phyloP scores from a whole-genome alignment of 805 yeast species.

The Jamesozyma rosinii region DNA sequence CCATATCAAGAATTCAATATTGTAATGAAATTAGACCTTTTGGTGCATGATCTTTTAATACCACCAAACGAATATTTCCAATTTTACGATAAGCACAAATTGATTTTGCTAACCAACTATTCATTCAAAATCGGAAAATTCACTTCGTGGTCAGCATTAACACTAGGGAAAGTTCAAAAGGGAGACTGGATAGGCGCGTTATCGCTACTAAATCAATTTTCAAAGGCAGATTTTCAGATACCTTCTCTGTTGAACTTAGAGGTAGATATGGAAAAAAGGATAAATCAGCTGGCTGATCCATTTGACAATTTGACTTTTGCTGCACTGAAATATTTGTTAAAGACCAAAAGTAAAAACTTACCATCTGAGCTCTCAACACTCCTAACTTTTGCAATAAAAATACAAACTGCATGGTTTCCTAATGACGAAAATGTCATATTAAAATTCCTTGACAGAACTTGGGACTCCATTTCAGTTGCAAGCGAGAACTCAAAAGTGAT shows the following conservation, averaged over 20 bases:
- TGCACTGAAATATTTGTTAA: slow-evolving; percentile 20
- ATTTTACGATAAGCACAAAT: slow-evolving; percentile 12
- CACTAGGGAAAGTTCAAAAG: slow-evolving; percentile 21
- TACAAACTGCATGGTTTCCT: slow-evolving; percentile 3
- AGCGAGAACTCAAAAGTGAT: not conserved
- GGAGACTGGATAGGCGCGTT: slow-evolving; percentile 26
- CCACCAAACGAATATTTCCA: slow-evolving; percentile 22
- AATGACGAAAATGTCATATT: not conserved
- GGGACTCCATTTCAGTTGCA: slow-evolving; percentile 7
- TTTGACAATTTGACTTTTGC: slow-evolving; percentile 26
- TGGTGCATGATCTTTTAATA: slow-evolving; percentile 19
- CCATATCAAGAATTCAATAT: slow-evolving; percentile 6
- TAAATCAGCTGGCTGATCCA: slow-evolving; percentile 22
- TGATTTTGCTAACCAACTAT: slow-evolving; percentile 21
- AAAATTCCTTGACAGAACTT: slow-evolving; percentile 4
- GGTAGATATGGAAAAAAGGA: slow-evolving; percentile 8
- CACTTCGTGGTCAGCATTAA: slow-evolving; percentile 28
- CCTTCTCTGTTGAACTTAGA: slow-evolving; percentile 14
- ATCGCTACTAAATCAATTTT: slow-evolving; percentile 14
- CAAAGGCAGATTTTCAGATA: slow-evolving; percentile 12
- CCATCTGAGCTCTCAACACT: not conserved
- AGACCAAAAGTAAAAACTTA: slow-evolving; percentile 1
- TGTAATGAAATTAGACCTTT: slow-evolving; percentile 17
- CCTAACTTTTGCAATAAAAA: slow-evolving; percentile 1
- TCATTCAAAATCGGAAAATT: slow-evolving; percentile 22